Percentiles rank a stretch among this genome's conserved stretches.
These are phyloP conservation scores for Capsicum chinense DNA, from an alignment of 257 asterid species.

Conservation along the genomic window DNA sequence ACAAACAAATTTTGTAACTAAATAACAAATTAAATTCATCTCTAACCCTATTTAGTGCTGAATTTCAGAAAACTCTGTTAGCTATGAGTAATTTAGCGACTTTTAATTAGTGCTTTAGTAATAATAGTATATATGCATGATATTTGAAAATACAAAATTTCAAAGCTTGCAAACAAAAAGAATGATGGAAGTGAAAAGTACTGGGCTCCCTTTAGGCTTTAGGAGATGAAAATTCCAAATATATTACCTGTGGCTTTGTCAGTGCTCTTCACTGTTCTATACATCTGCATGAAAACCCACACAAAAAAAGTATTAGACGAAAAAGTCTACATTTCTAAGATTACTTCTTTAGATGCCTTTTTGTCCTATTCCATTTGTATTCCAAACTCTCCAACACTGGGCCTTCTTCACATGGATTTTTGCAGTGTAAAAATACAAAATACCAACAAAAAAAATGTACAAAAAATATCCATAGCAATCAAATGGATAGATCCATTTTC, in stretches of 20 bases:
- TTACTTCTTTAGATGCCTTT: constrained; percentile 52
- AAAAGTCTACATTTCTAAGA: constrained; percentile 44
- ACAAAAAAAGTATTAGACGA: constrained; percentile 30
- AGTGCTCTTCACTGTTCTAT: constrained; percentile 96
- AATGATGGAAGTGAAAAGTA: constrained; percentile 36
- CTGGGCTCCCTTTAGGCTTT: constrained; percentile 41
- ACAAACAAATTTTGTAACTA: background rate
- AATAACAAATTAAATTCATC: background rate
- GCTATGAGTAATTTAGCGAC: background rate
- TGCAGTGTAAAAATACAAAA: constrained; percentile 14
- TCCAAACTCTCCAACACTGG: constrained; percentile 28
- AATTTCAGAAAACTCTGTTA: background rate
- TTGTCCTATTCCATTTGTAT: constrained; percentile 53
- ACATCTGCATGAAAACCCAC: constrained; percentile 77
- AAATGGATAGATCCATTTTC: constrained; percentile 23
- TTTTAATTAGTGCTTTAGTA: too few relatives aligned
- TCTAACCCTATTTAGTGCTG: background rate
- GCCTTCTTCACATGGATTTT: constrained; percentile 31
- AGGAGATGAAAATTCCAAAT: constrained; percentile 33
- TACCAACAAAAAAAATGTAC: background rate
- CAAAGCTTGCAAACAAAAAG: constrained; percentile 44
- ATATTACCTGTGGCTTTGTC: constrained; percentile 71
- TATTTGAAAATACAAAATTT: background rate
- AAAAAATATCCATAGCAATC: background rate
- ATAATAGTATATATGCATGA: too few relatives aligned